phyloP scores from a whole-genome alignment of 2,329 filamentous ascomycete species.

The Ophiostoma perfectum region DNA sequence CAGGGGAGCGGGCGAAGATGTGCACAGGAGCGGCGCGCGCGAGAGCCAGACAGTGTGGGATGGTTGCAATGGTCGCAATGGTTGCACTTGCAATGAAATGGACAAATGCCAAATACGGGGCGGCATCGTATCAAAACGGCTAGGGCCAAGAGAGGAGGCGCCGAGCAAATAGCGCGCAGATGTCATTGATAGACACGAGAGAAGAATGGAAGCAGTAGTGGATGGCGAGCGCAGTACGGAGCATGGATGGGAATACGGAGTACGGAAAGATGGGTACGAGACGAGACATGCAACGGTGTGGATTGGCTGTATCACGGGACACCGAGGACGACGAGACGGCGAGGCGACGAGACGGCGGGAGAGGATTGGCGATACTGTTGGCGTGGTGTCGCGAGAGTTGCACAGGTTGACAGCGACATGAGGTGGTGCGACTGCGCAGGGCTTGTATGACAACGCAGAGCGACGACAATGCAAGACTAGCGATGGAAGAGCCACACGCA shows the following conservation, averaged over 20 bases:
- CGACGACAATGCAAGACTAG: neutral
- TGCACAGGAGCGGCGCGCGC: neutral
- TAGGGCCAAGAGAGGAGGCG: neutral
- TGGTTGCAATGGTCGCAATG: no score
- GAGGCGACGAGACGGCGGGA: neutral
- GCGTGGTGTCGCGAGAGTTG: neutral
- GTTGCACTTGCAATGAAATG: neutral
- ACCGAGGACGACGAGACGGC: neutral
- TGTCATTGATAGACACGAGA: neutral
- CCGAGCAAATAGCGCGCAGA: slow-evolving; percentile 1
- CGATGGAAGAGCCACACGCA: neutral
- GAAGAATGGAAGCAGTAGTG: neutral
- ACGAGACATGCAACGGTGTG: neutral
- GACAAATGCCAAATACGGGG: slow-evolving; percentile 15
- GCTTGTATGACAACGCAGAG: neutral
- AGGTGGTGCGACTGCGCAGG: neutral
- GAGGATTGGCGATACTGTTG: neutral
- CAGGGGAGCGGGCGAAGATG: neutral
- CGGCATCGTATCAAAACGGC: slow-evolving; percentile 20
- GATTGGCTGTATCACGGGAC: neutral
- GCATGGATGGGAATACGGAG: neutral
- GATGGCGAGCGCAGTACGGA: neutral
- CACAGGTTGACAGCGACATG: neutral
- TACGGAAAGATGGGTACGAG: neutral
- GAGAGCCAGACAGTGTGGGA: no score